phyloP scores from a whole-genome alignment of 257 asterid genomes.

The Verbena officinalis region DNA sequence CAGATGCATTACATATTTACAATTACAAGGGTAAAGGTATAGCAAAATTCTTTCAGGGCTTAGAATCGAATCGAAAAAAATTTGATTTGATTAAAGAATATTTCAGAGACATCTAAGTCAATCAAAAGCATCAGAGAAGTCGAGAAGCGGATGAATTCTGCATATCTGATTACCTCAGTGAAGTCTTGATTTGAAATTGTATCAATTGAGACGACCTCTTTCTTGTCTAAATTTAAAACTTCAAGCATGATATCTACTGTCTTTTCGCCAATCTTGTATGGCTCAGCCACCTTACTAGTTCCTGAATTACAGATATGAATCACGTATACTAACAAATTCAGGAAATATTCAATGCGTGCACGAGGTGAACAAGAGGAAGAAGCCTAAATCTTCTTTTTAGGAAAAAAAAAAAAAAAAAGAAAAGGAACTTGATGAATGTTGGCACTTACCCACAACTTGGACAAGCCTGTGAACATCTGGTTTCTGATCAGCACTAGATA shows the following conservation, averaged over 20 bases:
- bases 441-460: constrained; percentile 82
- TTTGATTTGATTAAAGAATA: neutral
- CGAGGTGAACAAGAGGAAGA: neutral
- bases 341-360: constrained; percentile 1
- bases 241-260: constrained; percentile 80
- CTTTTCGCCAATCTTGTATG: constrained; percentile 77
- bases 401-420: too few relatives aligned
- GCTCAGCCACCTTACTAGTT: constrained; percentile 62
- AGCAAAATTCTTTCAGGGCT: constrained; percentile 10
- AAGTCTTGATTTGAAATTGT: constrained; percentile 80
- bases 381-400: too few relatives aligned
- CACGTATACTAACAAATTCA: too few relatives aligned
- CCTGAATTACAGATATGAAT: constrained; percentile 50
- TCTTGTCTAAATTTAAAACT: constrained; percentile 78
- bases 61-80: neutral
- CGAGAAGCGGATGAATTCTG: constrained; percentile 18
- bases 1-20: constrained; percentile 4
- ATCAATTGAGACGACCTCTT: constrained; percentile 71
- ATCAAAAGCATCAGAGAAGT: constrained; percentile 25
- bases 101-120: constrained; percentile 9
- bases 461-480: constrained; percentile 88
- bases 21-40: neutral
- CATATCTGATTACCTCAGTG: constrained; percentile 64
- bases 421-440: constrained; percentile 15
- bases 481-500: constrained; percentile 71